Conservation (phyloP, 108 stramenopile genomes). For the Nitzschia sp. region DNA sequence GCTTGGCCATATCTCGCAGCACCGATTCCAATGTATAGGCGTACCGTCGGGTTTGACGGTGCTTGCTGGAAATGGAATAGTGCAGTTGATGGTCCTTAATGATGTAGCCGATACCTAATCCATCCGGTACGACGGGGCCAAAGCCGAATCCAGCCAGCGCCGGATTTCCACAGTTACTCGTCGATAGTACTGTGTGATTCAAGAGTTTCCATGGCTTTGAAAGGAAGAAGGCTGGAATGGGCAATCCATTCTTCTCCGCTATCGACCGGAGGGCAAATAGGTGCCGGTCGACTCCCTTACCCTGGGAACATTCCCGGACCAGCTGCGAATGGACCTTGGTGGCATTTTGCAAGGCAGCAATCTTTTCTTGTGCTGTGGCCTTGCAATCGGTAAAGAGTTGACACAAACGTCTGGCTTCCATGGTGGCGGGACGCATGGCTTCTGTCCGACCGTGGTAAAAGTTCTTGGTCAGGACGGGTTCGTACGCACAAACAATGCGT, state of each 20-base stretch:
- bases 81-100: conserved; percentile 77
- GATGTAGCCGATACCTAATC: conserved; percentile 86
- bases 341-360: conserved; percentile 58
- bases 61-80: conserved; percentile 76
- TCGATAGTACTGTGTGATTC: conserved; percentile 84
- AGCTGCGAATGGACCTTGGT: conserved; percentile 61
- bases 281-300: conserved; percentile 81
- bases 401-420: conserved; percentile 62
- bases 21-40: conserved; percentile 52
- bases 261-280: conserved; percentile 83
- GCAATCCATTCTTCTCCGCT: conserved; percentile 59
- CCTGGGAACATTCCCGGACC: conserved; percentile 65
- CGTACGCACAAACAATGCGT: conserved; percentile 74
- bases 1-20: conserved; percentile 23
- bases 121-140: conserved; percentile 78
- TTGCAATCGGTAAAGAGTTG: conserved; percentile 18
- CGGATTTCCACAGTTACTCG: conserved; percentile 91
- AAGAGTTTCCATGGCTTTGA: conserved; percentile 64
- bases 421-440: conserved; percentile 80
- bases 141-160: conserved; percentile 81
- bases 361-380: conserved; percentile 43
- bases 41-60: conserved; percentile 80
- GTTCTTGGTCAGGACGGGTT: conserved; percentile 80
- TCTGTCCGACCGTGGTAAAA: conserved; percentile 90
- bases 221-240: conserved; percentile 71